Base-by-base conservation (phyloP, 2,329 filamentous ascomycete genomes). In the Pseudogymnoascus sp. region DNA sequence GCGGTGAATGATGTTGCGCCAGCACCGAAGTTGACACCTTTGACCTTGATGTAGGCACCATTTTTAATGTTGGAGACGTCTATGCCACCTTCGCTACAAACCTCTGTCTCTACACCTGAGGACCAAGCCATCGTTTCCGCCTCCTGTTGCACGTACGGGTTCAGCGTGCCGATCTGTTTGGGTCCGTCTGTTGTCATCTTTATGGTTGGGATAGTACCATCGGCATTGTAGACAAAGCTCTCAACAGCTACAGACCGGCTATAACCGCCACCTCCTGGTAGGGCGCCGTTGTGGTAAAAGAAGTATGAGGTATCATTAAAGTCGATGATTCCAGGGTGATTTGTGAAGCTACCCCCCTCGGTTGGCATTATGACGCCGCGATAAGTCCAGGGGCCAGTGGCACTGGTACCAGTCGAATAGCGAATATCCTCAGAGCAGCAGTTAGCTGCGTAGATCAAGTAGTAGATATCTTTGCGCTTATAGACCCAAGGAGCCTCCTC, bases 401-500 rank as follows among this genome's bases (percentile, higher is more conserved):
- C 63, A 9, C 62, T 66, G 2, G 68, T 62, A 15, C 65, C 65
- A 0, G 71, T 73, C 2, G 68, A 64, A 65, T 72, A 73, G 26
- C 65, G 66, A 58, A 73, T 70, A 63, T 71, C 67, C 62, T 72
- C 71, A 29, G 67, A 65, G 64, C 68, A 69, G 64, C 70, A 69
- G 62, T 67, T 69, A 60, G 67, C 68, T 7, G 70, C 68, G 58
- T 70, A 73, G 21, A 69, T 60, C 64, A 71, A 65, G 63, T 73
- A 73, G 63, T 71, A 73, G 7, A 63, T 61, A 60, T 63, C 64
- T 37, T 66, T 66, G 54, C 71, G 70, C 63, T 72, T 73, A 62
- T 71, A 69, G 4, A 72, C 41, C 72, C 71, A 73, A 3, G 71
- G 71, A 0, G 67, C 72, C 54, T 73, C 72, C 59, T 70, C 65